Evolutionary conservation across 306 rosid genomes (phyloP).

Genomic region (Prunus dulcis): DNA sequence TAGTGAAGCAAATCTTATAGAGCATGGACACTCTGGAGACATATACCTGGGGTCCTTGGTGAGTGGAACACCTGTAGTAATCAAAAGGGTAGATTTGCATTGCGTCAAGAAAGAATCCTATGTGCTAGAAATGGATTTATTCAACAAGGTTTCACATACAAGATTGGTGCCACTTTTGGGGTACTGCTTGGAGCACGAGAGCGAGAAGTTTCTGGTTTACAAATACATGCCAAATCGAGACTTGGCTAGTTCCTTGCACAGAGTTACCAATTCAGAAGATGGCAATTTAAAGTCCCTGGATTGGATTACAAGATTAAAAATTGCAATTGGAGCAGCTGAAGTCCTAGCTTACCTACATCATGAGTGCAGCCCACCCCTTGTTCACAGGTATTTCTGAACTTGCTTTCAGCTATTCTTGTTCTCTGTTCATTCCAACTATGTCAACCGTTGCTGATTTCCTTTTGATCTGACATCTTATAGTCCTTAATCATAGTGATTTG

Average conservation of each 20-base stretch:
- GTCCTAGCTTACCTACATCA: conserved; percentile 71
- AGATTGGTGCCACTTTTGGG: conserved; percentile 84
- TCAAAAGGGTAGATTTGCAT: conserved; percentile 64
- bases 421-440: conserved; percentile 8
- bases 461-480: background rate
- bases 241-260: conserved; percentile 74
- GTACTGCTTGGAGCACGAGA: conserved; percentile 78
- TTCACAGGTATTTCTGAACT: conserved; percentile 66
- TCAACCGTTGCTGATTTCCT: background rate
- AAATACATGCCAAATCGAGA: conserved; percentile 85
- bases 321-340: conserved; percentile 95
- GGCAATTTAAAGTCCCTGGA: conserved; percentile 58
- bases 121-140: conserved; percentile 53
- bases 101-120: conserved; percentile 50
- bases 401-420: conserved; percentile 1
- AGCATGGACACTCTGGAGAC: conserved; percentile 91
- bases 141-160: conserved; percentile 71
- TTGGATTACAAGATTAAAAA: conserved; percentile 95
- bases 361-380: conserved; percentile 78
- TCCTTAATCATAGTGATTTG: background rate
- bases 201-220: conserved; percentile 70
- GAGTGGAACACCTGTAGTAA: conserved; percentile 58
- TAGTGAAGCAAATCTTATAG: conserved; percentile 63
- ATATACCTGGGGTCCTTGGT: conserved; percentile 55
- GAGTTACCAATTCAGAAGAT: conserved; percentile 31